Evolutionary conservation across 1,139 yeast species (phyloP).

Genomic region (Magnusiomyces magnusii): DNA sequence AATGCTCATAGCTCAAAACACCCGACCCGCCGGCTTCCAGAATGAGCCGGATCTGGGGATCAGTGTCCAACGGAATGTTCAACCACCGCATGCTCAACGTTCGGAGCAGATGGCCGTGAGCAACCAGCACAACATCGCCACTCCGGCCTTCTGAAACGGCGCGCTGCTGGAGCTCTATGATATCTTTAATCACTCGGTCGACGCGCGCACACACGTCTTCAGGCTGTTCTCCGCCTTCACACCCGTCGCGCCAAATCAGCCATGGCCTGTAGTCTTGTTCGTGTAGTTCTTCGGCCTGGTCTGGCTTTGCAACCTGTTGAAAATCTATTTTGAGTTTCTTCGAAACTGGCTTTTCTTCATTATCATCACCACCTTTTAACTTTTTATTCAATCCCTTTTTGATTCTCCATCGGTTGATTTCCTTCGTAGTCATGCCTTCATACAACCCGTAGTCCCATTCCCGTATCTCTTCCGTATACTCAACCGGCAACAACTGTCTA

Average conservation of each 20-base stretch:
- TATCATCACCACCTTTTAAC: not conserved
- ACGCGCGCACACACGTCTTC: conserved; percentile 59
- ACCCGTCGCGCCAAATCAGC: conserved; percentile 89
- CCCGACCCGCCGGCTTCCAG: conserved; percentile 96
- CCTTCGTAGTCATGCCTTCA: conserved; percentile 68
- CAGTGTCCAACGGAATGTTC: conserved; percentile 41
- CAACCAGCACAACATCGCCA: conserved; percentile 74
- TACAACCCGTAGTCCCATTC: conserved; percentile 98
- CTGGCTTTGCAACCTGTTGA: not conserved
- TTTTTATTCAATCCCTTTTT: conserved; percentile 40
- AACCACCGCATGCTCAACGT: conserved; percentile 90
- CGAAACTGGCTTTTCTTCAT: not conserved
- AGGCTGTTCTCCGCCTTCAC: conserved; percentile 79
- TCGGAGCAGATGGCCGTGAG: conserved; percentile 89
- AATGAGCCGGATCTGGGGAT: conserved; percentile 63
- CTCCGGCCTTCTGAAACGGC: conserved; percentile 48
- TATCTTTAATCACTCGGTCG: conserved; percentile 55
- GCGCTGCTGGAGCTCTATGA: conserved; percentile 52
- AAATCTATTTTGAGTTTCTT: not conserved
- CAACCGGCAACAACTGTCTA: not conserved
- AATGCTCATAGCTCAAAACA: conserved; percentile 82
- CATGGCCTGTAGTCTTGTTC: conserved; percentile 39
- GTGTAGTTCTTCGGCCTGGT: not conserved
- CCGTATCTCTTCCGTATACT: conserved; percentile 52
- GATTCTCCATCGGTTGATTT: conserved; percentile 56